Percentiles rank a stretch among this genome's conserved stretches.
Evolutionary conservation across 345 rosid genomes (phyloP).

Genomic region (Boechera stricta): DNA sequence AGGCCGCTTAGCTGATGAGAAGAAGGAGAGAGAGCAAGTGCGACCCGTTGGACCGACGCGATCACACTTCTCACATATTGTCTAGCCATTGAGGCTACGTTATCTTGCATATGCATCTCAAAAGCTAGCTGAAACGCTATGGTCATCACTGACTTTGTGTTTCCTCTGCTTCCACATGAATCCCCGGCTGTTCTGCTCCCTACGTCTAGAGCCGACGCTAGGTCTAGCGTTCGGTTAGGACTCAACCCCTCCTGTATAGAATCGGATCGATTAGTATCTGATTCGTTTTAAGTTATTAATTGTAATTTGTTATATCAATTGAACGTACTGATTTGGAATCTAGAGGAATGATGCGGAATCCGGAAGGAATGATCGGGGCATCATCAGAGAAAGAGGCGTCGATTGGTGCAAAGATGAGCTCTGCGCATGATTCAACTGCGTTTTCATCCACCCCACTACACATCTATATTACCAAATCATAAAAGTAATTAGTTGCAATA

Average conservation of each 20-base stretch:
- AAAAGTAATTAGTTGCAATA: background rate
- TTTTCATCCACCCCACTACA: conserved; percentile 96
- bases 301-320: background rate
- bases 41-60: conserved; percentile 92
- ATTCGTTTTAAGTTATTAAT: background rate
- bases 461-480: conserved; percentile 58
- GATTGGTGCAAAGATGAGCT: conserved; percentile 92
- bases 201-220: conserved; percentile 91
- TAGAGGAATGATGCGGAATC: conserved; percentile 94
- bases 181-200: conserved; percentile 71
- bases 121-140: conserved; percentile 94
- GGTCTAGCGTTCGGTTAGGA: conserved; percentile 94
- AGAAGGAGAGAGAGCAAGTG: conserved; percentile 91
- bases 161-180: conserved; percentile 55
- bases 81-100: conserved; percentile 52
- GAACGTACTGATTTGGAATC: conserved; percentile 70
- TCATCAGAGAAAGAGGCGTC: conserved; percentile 97
- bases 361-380: conserved; percentile 94
- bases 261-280: conserved; percentile 7
- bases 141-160: conserved; percentile 90
- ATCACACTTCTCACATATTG: background rate
- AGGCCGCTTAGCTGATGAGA: conserved; percentile 62
- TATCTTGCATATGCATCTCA: conserved; percentile 90
- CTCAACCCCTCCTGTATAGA: conserved; percentile 69
- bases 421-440: conserved; percentile 79